Base-by-base conservation (phyloP, 2,329 filamentous ascomycete species). In the Nannizziopsis barbatae region DNA sequence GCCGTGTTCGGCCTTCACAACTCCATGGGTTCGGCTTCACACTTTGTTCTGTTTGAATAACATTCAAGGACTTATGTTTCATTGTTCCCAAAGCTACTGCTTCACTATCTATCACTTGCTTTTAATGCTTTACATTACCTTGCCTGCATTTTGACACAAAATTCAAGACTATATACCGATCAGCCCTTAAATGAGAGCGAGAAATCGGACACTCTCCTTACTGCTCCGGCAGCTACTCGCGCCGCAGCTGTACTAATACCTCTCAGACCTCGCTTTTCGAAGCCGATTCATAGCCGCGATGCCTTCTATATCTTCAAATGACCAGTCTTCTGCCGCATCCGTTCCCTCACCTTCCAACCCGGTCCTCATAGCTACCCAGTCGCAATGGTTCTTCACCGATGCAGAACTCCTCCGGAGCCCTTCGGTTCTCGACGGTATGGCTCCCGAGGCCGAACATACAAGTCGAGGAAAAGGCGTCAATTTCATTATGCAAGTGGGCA, bases 401-500 rank as follows among this genome's bases (percentile, higher is more conserved):
- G 81, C 86, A 42, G 92, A 98, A 68, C 76, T 94, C 20, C 70
- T 79, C 46, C 85, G 83, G 61, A 84, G 87, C 5, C 92, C 92
- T 0, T 92, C 86, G 45, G 81, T 93, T 51, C 68, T 88, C 11
- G 86, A 95, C 56, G 90, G 90, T 17, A 78, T 96, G 62, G 65
- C 79, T 7, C 75, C 81, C 2, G 77, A 81, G 27, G 82, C 92
- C 61, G 92, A 96, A 69, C 76, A 86, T 53, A 75, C 84, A 55
- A 75, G 85, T 50, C 80, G 92, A 49, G 83, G 85, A 52, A 96
- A 96, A 65, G 90, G 92, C 41, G 83, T 95, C 62, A 94, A 95
- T 65, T 98, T 98, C 68, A 94, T 98, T 59, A 83, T 87, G 54
- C 89, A 95, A 65, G 87, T 90, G 39, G 92, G 90, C 55, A 86